phyloP scores from a whole-genome alignment of 2,329 filamentous ascomycete species.

The Magnaporthiopsis incrustans region DNA sequence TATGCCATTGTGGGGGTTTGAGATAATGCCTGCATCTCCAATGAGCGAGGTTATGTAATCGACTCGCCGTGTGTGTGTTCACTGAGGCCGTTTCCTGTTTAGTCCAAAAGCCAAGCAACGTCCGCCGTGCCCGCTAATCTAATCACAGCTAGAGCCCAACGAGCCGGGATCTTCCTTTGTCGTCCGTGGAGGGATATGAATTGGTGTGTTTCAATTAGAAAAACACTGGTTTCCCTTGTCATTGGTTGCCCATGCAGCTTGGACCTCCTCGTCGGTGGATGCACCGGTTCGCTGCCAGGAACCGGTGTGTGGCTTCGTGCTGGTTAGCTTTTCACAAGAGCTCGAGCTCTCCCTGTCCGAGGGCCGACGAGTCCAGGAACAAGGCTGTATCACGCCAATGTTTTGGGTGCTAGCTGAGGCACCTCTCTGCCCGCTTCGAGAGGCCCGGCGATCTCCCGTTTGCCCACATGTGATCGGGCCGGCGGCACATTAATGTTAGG shows the following conservation, averaged over 20 bases:
- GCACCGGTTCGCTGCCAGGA: neutral
- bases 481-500: neutral
- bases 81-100: neutral
- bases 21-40: neutral
- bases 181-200: neutral
- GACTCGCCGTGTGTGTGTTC: neutral
- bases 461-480: neutral
- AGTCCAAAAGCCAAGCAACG: neutral
- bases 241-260: neutral
- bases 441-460: neutral
- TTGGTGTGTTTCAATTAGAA: neutral
- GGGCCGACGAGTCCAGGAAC: neutral
- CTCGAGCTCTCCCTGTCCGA: neutral
- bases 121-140: neutral
- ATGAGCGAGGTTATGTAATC: neutral
- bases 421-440: neutral
- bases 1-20: neutral
- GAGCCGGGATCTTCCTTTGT: neutral
- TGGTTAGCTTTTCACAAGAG: neutral
- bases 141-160: neutral
- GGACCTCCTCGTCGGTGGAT: neutral
- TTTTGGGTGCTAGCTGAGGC: neutral
- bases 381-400: neutral
- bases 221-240: neutral
- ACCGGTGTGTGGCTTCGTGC: neutral